These are phyloP conservation scores for Thalassiosira livingstoniorum DNA, from an alignment of 352 stramenopile genomes.

Conservation along the genomic window DNA sequence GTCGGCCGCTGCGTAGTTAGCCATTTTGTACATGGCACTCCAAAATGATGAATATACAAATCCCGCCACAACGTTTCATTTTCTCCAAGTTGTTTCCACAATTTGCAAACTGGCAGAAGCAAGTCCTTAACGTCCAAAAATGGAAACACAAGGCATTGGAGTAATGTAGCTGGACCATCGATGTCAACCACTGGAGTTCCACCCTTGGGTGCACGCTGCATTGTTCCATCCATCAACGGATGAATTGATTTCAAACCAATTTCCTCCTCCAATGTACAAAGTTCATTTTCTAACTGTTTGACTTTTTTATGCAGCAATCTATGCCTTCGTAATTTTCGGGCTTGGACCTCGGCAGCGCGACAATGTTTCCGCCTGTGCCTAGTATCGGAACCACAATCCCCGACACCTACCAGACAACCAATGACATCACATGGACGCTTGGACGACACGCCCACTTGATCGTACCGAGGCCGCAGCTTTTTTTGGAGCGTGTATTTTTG, in stretches of 20 bases:
- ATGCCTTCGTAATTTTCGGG: constrained; percentile 23
- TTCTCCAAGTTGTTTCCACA: constrained; percentile 41
- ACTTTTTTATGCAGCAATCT: constrained; percentile 18
- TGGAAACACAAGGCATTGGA: constrained; percentile 46
- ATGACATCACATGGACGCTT: constrained; percentile 30
- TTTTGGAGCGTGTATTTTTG: constrained; percentile 44
- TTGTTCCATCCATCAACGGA: no score
- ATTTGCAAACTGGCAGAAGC: constrained; percentile 43
- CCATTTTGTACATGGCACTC: no score
- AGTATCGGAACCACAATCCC: background rate
- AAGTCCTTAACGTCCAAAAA: constrained; percentile 57
- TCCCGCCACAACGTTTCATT: constrained; percentile 40
- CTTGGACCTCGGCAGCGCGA: background rate
- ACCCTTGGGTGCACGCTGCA: background rate
- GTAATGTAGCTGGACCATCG: constrained; percentile 24
- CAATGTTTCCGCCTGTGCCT: constrained; percentile 35
- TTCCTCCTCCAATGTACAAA: constrained; percentile 19
- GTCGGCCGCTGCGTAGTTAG: no score
- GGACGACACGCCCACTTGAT: background rate
- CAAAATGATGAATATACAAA: constrained; percentile 52
- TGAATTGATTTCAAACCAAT: no score
- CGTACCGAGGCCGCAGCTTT: background rate
- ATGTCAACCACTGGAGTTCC: background rate
- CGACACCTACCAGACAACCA: constrained; percentile 29
- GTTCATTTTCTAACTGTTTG: constrained; percentile 6